Evolutionary conservation across 805 yeast species (phyloP), one percentile per base, ranked within the genome.

Genomic region (Saccharomycopsis microspora): DNA sequence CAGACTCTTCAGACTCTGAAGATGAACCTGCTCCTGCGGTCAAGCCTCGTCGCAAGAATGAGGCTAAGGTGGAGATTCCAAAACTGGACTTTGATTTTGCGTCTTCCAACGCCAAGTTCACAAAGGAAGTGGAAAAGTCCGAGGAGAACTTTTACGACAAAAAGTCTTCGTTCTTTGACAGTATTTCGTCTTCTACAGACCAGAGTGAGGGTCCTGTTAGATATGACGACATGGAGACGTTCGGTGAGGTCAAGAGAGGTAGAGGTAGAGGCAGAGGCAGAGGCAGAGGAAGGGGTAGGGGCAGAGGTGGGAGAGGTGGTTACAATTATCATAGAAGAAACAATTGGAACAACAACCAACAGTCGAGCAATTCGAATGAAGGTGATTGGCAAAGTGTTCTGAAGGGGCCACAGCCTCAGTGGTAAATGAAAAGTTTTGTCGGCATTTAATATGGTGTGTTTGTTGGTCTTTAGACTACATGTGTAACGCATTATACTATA

Each of bases 121-220:
- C 68, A 32, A 75, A 71, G 55, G 68, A 63, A 31, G 61, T 52
- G 11, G 64, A 60, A 29, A 27, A 35, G 30, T 10, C 32, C 27
- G 34, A 41, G 7, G 45, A 41, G 29, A 65, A 62, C 31, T 35
- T 38, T 27, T 93, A 93, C 68, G 76, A 88, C 67, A 87, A 81
- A 63, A 74, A 75, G 58, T 76, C 87, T 9, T 88, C 97, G 1
- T 90, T 93, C 64, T 90, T 90, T 59, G 97, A 93, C 64, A 77
- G 75, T 52, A 76, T 90, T 49, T 76, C 87, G 7, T 80, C 87
- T 3, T 64, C 80, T 37, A 75, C 72, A 46, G 72, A 72, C 43
- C 59, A 64, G 30, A 59, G 62, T 5, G 42, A 39, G 31, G 41
- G 33, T 11, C 42, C 40, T 8, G 10, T 9, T 9, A 47, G 50